phyloP scores from a whole-genome alignment of 75 land plant genomes.

The Sequoiadendron giganteum region DNA sequence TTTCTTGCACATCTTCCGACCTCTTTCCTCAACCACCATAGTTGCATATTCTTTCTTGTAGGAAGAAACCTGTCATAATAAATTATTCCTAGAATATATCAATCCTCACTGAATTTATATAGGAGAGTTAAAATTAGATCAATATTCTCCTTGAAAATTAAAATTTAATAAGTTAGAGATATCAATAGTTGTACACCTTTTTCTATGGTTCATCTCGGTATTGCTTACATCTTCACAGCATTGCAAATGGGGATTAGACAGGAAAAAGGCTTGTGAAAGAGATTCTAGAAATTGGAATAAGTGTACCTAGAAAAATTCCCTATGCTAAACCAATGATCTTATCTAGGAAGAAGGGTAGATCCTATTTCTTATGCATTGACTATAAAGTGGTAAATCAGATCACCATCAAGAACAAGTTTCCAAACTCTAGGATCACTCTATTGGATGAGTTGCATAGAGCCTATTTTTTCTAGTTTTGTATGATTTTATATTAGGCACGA shows the following conservation, averaged over 20 bases:
- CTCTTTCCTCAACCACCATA: slow-evolving; percentile 15
- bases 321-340: no score
- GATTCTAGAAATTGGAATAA: no score
- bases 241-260: neutral
- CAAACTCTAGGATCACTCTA: no score
- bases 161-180: neutral
- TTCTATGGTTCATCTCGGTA: neutral
- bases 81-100: neutral
- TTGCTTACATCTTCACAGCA: neutral
- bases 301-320: no score
- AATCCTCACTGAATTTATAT: neutral
- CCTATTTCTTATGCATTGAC: no score
- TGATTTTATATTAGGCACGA: no score
- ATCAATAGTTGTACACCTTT: neutral
- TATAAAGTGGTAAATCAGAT: no score
- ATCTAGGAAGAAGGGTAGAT: no score
- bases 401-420: no score
- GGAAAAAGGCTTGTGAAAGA: no score
- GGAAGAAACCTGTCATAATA: slow-evolving; percentile 35
- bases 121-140: neutral
- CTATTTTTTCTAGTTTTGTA: no score
- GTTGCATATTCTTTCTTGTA: slow-evolving; percentile 25
- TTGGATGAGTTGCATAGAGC: no score
- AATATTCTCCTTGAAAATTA: neutral
- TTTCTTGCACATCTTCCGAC: slow-evolving; percentile 5